phyloP scores from a whole-genome alignment of 805 yeast genomes.

The Komagataella phaffii region DNA sequence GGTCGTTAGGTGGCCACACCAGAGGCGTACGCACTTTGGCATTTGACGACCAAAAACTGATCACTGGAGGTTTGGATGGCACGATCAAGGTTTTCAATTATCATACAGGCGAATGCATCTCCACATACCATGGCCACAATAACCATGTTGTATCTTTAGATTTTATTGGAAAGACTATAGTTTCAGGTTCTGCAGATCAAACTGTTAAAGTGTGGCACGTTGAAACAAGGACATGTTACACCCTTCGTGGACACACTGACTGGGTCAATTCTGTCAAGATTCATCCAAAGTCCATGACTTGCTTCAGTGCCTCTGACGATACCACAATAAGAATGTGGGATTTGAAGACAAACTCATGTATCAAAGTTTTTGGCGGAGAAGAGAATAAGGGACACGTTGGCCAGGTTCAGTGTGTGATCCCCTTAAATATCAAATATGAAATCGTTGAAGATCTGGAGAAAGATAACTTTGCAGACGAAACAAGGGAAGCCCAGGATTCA shows the following conservation, averaged over 20 bases:
- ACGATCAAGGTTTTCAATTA: constrained; percentile 95
- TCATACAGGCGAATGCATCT: constrained; percentile 85
- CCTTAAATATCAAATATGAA: constrained; percentile 58
- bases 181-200: constrained; percentile 85
- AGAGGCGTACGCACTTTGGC: constrained; percentile 77
- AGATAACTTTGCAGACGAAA: constrained; percentile 6
- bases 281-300: constrained; percentile 63
- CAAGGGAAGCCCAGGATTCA: not conserved
- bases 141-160: constrained; percentile 81
- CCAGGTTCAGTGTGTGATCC: constrained; percentile 86
- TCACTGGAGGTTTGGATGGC: constrained; percentile 84
- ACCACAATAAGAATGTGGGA: constrained; percentile 94
- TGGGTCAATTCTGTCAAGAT: constrained; percentile 87
- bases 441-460: constrained; percentile 34
- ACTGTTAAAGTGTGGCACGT: constrained; percentile 96
- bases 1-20: constrained; percentile 79
- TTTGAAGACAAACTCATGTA: constrained; percentile 62
- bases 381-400: constrained; percentile 80
- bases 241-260: constrained; percentile 85
- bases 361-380: constrained; percentile 65
- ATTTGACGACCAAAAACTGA: constrained; percentile 80
- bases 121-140: constrained; percentile 87
- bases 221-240: constrained; percentile 81
- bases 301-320: constrained; percentile 86
- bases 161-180: constrained; percentile 66